A percentile compares a stretch with the other conserved stretches of the same genome.
These are phyloP conservation scores for Pseudogymnoascus sp. DNA, from an alignment of 2,329 filamentous ascomycete species.

Conservation along the genomic window DNA sequence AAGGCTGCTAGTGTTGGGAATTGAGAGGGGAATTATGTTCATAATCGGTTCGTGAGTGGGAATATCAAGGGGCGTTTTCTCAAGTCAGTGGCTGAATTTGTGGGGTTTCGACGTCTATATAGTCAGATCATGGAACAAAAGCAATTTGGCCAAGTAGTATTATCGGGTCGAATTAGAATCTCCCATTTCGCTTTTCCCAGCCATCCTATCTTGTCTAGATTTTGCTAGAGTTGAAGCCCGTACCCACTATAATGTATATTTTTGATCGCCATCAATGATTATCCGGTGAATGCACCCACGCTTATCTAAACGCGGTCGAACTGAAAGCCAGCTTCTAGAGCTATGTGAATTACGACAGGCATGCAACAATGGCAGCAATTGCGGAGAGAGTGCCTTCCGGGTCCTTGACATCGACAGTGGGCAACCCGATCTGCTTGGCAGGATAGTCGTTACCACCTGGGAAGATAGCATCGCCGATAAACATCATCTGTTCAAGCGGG, in stretches of 20 bases:
- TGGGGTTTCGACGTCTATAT: background rate
- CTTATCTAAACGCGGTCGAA: background rate
- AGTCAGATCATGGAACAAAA: background rate
- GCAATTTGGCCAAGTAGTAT: background rate
- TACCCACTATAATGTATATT: no score
- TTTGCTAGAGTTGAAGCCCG: background rate
- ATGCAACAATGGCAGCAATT: background rate
- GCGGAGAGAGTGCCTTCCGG: background rate
- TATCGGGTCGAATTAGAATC: background rate
- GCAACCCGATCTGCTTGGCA: slow-evolving; percentile 26
- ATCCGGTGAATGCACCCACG: background rate
- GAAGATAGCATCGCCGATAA: slow-evolving; percentile 35
- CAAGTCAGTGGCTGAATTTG: background rate
- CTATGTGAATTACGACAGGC: background rate
- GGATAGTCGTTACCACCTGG: slow-evolving; percentile 34
- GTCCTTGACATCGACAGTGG: background rate
- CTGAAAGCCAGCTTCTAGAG: background rate
- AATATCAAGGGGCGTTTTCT: background rate
- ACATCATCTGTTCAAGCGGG: slow-evolving; percentile 31
- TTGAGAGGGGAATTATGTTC: background rate
- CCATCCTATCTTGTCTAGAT: background rate
- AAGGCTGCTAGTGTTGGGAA: slow-evolving; percentile 10
- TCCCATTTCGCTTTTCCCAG: background rate
- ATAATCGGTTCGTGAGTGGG: background rate
- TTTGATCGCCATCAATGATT: background rate